Conservation (phyloP, 805 yeast species). For the Candida quercuum region DNA sequence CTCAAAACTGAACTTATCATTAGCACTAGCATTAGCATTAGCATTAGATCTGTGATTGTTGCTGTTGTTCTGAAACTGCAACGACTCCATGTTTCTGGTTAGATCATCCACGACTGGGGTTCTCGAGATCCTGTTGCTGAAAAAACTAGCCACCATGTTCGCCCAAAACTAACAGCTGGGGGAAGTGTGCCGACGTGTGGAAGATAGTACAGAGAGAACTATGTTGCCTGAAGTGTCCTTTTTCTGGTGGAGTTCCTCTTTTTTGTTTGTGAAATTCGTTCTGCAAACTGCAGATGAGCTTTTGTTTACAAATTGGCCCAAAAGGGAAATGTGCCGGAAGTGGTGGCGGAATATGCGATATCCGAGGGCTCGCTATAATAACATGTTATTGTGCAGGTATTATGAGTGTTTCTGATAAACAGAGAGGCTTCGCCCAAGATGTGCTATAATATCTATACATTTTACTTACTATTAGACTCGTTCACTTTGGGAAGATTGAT, state of each 20-base stretch:
- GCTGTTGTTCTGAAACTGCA: conserved; percentile 17
- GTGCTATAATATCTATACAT: too few species aligned
- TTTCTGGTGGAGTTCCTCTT: not conserved
- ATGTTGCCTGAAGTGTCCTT: not conserved
- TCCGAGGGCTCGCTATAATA: too few species aligned
- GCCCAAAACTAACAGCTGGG: too few species aligned
- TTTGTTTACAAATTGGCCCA: conserved; percentile 21
- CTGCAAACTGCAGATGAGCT: not conserved
- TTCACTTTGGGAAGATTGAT: conserved; percentile 14
- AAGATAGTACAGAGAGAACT: too few species aligned
- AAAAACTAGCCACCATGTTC: conserved; percentile 24
- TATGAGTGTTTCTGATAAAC: too few species aligned
- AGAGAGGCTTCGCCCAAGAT: too few species aligned
- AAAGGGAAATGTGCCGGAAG: conserved; percentile 5
- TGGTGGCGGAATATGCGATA: too few species aligned
- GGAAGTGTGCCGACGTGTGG: too few species aligned
- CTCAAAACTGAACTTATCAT: conserved; percentile 24
- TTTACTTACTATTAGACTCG: not conserved
- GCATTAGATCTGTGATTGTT: not conserved
- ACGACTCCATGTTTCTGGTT: conserved; percentile 22
- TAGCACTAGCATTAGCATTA: not conserved
- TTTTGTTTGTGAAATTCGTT: not conserved
- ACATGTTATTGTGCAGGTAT: too few species aligned
- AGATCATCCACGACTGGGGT: conserved; percentile 20
- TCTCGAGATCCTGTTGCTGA: conserved; percentile 16